Evolutionary conservation across 2,329 filamentous ascomycete species (phyloP).

Genomic region (Nannizziopsis arthrosporioides): DNA sequence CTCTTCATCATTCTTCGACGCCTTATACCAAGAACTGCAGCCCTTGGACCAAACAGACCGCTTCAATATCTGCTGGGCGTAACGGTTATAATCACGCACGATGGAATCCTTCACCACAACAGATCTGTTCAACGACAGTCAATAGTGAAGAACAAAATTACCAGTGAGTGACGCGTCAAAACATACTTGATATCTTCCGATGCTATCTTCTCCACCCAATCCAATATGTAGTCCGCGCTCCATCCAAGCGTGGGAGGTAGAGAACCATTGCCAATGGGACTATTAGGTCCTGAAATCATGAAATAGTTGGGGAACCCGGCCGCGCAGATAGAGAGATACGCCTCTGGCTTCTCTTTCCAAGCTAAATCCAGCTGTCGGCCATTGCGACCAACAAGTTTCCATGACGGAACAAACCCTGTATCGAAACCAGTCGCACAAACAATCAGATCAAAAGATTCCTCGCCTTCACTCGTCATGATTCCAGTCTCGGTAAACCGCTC

Average conservation of each 20-base stretch:
- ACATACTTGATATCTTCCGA: conserved; percentile 8
- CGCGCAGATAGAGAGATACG: conserved; percentile 52
- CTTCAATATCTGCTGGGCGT: conserved; percentile 7
- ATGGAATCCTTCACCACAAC: conserved; percentile 7
- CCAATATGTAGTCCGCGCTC: conserved; percentile 11
- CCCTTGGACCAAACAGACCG: conserved; percentile 8
- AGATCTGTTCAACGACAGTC: conserved; percentile 1
- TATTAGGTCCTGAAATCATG: conserved; percentile 48
- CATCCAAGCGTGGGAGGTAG: conserved; percentile 7
- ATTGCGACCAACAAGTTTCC: conserved; percentile 8
- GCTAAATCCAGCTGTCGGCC: conserved; percentile 49
- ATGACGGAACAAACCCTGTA: conserved; percentile 29
- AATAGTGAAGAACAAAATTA: not conserved
- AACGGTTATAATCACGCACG: conserved; percentile 3
- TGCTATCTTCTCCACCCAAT: conserved; percentile 10
- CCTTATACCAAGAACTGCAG: conserved; percentile 16
- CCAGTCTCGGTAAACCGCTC: conserved; percentile 13
- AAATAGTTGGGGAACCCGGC: conserved; percentile 58
- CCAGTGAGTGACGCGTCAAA: not conserved
- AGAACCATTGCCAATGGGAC: conserved; percentile 9
- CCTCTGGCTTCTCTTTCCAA: conserved; percentile 57
- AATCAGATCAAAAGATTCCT: conserved; percentile 45
- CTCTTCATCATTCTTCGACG: conserved; percentile 11
- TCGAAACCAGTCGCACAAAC: conserved; percentile 60
- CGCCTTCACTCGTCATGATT: conserved; percentile 42